These are phyloP conservation scores for Aspergillaceae sp. DNA, from an alignment of 2,329 filamentous ascomycete species.

Conservation along the genomic window DNA sequence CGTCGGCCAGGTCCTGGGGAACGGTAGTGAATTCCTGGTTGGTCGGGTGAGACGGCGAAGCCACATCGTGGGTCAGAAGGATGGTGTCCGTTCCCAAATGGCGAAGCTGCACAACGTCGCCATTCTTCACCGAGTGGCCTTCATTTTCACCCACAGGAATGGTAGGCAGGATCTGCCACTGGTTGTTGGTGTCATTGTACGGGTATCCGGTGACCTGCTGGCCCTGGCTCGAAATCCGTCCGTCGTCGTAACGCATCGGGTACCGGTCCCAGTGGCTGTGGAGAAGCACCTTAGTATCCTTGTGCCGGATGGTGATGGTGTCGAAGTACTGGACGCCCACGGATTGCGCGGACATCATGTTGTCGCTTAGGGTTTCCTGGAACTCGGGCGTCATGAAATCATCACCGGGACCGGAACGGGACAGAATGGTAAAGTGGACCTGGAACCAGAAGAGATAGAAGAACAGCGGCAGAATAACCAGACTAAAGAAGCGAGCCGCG, in stretches of 20 bases:
- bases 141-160: constrained; percentile 45
- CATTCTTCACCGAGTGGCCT: constrained; percentile 65
- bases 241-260: constrained; percentile 92
- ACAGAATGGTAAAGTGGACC: constrained; percentile 90
- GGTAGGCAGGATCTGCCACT: constrained; percentile 83
- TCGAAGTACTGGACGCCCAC: constrained; percentile 86
- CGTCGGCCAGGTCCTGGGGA: constrained; percentile 60
- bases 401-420: constrained; percentile 82
- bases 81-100: constrained; percentile 79
- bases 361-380: constrained; percentile 93
- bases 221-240: constrained; percentile 91
- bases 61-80: constrained; percentile 90
- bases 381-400: constrained; percentile 99
- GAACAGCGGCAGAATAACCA: constrained; percentile 87
- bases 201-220: constrained; percentile 98
- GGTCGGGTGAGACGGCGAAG: constrained; percentile 89
- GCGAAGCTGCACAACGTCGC: constrained; percentile 76
- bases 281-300: constrained; percentile 93
- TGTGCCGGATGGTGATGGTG: constrained; percentile 78
- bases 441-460: constrained; percentile 99
- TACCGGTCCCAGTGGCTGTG: constrained; percentile 88
- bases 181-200: constrained; percentile 97
- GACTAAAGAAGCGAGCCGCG: constrained; percentile 69
- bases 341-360: constrained; percentile 80
- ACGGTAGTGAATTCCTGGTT: constrained; percentile 98